These are phyloP conservation scores for Xylariaceae sp. DNA, from an alignment of 2,329 filamentous ascomycete genomes.

Conservation along the genomic window DNA sequence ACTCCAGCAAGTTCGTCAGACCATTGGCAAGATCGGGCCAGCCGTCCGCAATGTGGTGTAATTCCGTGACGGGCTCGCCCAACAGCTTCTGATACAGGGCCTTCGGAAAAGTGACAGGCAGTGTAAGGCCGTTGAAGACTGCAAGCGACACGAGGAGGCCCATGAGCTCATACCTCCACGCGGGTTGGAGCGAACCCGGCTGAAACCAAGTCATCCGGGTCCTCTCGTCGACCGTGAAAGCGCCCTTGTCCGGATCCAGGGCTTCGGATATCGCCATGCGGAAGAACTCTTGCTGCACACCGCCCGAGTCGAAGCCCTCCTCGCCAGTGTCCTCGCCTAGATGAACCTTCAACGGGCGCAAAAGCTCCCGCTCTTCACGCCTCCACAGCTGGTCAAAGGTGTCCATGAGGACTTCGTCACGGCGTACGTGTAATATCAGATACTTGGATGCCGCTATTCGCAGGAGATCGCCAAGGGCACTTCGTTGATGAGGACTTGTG, in stretches of 20 bases:
- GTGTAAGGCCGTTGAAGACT: constrained; percentile 85
- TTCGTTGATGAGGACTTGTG: constrained; percentile 52
- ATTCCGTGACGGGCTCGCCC: constrained; percentile 58
- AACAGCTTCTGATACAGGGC: constrained; percentile 79
- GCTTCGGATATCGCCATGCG: constrained; percentile 75
- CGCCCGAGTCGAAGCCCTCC: constrained; percentile 86
- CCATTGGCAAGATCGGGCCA: constrained; percentile 80
- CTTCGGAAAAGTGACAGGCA: constrained; percentile 83
- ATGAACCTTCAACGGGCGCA: constrained; percentile 82
- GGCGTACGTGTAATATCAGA: constrained; percentile 62
- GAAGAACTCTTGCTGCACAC: constrained; percentile 96
- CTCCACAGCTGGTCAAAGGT: constrained; percentile 87
- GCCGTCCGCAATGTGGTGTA: constrained; percentile 76
- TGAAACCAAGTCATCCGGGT: constrained; percentile 86
- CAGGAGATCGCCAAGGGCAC: constrained; percentile 57
- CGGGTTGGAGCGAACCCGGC: constrained; percentile 71
- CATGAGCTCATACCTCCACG: constrained; percentile 86
- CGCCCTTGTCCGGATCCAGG: constrained; percentile 69
- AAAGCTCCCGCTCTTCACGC: constrained; percentile 71
- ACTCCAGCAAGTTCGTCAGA: constrained; percentile 66
- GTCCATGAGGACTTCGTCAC: constrained; percentile 64
- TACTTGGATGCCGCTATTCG: constrained; percentile 65
- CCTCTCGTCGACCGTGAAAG: constrained; percentile 71
- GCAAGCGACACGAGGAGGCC: constrained; percentile 85
- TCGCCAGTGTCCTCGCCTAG: constrained; percentile 79